Evolutionary conservation across 2,329 filamentous ascomycete species (phyloP).

Genomic region (Sporothrix brasiliensis): DNA sequence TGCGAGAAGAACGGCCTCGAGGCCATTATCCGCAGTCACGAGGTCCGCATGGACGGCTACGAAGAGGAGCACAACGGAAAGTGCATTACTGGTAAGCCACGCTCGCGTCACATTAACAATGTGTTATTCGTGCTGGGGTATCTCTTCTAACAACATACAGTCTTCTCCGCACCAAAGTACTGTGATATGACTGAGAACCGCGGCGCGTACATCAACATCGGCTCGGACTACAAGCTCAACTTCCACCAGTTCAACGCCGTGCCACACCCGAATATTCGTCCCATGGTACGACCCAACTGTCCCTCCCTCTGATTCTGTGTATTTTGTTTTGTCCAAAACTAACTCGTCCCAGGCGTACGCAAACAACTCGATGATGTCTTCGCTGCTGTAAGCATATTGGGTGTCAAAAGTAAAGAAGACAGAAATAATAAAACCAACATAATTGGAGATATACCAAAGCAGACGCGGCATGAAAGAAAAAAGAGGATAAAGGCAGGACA

Average conservation of each 20-base stretch:
- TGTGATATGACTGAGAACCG: conserved; percentile 98
- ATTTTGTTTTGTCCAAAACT: background rate
- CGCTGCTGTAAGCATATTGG: conserved; percentile 62
- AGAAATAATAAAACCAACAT: background rate
- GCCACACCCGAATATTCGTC: conserved; percentile 90
- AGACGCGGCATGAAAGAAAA: background rate
- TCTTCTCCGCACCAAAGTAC: conserved; percentile 97
- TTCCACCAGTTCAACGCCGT: conserved; percentile 96
- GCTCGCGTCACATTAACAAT: too few relatives aligned
- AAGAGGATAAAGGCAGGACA: background rate
- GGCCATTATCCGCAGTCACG: conserved; percentile 94
- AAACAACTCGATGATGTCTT: conserved; percentile 77
- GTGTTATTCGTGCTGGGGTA: background rate
- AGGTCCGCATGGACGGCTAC: conserved; percentile 99
- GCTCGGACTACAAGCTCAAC: conserved; percentile 84
- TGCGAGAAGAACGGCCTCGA: conserved; percentile 94
- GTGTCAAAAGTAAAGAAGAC: background rate
- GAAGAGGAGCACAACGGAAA: conserved; percentile 94
- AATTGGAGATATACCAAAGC: background rate
- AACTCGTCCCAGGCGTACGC: conserved; percentile 70
- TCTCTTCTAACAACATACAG: conserved; percentile 47
- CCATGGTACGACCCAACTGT: conserved; percentile 65
- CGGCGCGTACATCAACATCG: conserved; percentile 97
- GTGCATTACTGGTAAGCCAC: conserved; percentile 79
- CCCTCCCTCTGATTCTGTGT: too few relatives aligned